phyloP scores from a whole-genome alignment of 345 rosid species.

The Salix arbutifolia region DNA sequence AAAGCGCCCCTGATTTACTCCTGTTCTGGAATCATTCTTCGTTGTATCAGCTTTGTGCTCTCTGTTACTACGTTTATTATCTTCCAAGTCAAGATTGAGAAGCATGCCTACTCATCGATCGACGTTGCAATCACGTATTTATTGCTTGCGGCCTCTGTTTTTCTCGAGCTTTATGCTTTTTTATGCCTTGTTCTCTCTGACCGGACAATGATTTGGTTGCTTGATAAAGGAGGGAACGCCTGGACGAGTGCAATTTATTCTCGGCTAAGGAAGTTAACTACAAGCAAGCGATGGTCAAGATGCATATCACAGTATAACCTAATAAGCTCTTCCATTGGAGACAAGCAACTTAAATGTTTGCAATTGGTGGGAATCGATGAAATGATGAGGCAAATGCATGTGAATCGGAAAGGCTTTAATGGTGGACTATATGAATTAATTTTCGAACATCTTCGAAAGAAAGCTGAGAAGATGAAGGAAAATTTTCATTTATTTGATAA shows the following conservation, averaged over 20 bases:
- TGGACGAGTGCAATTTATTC: neutral
- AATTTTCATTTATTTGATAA: fast-evolving
- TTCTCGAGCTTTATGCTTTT: constrained; percentile 22
- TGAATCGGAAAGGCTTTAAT: neutral
- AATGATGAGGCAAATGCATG: neutral
- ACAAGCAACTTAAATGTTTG: neutral
- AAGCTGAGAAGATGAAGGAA: neutral
- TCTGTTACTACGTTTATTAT: constrained; percentile 8
- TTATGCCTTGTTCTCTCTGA: neutral
- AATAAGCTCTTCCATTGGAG: neutral
- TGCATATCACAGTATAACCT: constrained; percentile 21
- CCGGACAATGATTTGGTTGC: constrained; percentile 7
- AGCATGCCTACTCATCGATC: neutral
- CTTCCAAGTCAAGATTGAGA: constrained; percentile 1
- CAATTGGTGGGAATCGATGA: neutral
- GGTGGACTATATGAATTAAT: neutral
- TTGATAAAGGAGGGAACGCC: neutral
- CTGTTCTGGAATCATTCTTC: constrained; percentile 12
- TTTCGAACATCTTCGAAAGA: constrained; percentile 3
- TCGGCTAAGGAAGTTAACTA: neutral
- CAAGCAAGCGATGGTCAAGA: constrained; percentile 15
- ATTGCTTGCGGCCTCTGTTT: constrained; percentile 33
- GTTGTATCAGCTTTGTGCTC: neutral
- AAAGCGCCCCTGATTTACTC: constrained; percentile 24
- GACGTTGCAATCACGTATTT: constrained; percentile 34